Percentiles rank a stretch among this genome's conserved stretches.
These are phyloP conservation scores for Monosporascus sp. DNA, from an alignment of 2,329 filamentous ascomycete species.

Conservation along the genomic window DNA sequence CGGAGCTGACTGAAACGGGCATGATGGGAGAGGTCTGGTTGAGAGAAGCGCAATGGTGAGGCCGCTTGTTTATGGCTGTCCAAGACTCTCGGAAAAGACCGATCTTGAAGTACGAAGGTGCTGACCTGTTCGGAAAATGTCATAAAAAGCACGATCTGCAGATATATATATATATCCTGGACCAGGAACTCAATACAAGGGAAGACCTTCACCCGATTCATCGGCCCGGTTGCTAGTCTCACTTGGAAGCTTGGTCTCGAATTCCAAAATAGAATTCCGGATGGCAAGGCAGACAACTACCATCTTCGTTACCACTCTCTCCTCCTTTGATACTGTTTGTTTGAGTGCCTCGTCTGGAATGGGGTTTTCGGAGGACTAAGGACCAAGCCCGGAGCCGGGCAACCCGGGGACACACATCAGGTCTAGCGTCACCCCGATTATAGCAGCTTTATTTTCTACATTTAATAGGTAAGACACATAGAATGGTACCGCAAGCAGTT, in stretches of 20 bases:
- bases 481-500: no score
- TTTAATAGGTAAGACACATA: no score
- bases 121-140: no score
- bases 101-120: no score
- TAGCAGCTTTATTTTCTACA: no score
- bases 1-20: conserved; percentile 14
- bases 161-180: background rate
- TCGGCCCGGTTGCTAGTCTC: background rate
- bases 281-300: background rate
- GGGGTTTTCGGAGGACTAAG: conserved; percentile 11
- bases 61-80: no score
- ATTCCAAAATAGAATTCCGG: background rate
- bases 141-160: no score
- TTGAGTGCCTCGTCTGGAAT: conserved; percentile 8
- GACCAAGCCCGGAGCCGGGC: conserved; percentile 12
- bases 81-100: no score
- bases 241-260: background rate
- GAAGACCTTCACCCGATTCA: background rate
- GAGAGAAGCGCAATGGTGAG: no score
- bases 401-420: conserved; percentile 13
- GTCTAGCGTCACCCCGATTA: conserved; percentile 2
- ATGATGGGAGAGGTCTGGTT: conserved; percentile 1
- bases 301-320: background rate
- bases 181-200: background rate
- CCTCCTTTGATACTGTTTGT: background rate